phyloP scores from a whole-genome alignment of 148 eudicot genomes.

The Camellia japonica region DNA sequence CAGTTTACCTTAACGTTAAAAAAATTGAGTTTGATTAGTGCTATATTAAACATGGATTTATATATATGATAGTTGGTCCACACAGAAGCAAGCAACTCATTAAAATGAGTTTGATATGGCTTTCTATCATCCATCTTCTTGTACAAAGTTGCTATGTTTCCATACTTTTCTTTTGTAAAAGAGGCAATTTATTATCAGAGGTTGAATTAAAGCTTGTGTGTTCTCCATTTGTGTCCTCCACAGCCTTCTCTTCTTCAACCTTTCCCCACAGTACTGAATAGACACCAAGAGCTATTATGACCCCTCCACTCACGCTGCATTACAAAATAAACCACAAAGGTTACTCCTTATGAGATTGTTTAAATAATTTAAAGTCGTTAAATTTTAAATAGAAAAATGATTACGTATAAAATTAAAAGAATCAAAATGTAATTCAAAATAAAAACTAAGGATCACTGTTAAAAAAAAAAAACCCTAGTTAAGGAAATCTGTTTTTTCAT shows the following conservation, averaged over 20 bases:
- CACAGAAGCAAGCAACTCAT: too few species aligned
- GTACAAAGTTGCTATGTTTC: not conserved
- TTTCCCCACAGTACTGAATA: slow-evolving; percentile 56
- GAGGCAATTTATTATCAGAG: slow-evolving; percentile 10
- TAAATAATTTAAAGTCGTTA: too few species aligned
- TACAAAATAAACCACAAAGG: not conserved
- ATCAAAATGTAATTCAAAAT: too few species aligned
- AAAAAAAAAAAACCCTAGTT: too few species aligned
- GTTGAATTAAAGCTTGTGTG: not conserved
- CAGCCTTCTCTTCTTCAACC: slow-evolving; percentile 13
- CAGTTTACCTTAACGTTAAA: not conserved
- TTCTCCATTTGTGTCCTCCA: not conserved
- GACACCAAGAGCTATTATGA: slow-evolving; percentile 45
- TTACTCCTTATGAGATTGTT: not conserved
- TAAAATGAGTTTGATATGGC: not conserved
- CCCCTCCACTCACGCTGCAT: not conserved
- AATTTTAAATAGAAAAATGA: too few species aligned
- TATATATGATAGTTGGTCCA: not conserved
- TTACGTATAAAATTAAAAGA: too few species aligned
- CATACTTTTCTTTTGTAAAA: not conserved
- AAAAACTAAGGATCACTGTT: too few species aligned
- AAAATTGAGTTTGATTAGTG: not conserved
- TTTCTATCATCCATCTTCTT: not conserved
- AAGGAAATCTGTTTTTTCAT: too few species aligned
- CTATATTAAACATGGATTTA: not conserved